Percentiles rank a stretch among this genome's conserved stretches.
Evolutionary conservation across 139 green algal species (phyloP).

Genomic region (Volvox reticuliferus): DNA sequence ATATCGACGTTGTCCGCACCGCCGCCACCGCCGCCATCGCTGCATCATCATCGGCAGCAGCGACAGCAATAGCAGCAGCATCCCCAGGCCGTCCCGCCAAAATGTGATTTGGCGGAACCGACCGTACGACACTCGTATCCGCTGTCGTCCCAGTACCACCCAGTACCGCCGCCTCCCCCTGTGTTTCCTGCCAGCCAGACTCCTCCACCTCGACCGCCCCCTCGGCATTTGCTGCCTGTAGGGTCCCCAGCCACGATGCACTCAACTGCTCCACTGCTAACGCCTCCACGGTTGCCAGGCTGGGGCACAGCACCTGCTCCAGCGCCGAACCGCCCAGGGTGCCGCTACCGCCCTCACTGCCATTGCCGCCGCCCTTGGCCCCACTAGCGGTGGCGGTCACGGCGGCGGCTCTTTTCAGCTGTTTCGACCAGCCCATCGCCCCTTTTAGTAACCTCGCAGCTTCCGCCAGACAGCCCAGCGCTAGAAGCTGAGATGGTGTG

Average conservation of each 20-base stretch:
- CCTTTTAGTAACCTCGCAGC: not conserved
- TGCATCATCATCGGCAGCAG: not conserved
- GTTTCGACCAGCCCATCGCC: not conserved
- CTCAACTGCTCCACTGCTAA: not conserved
- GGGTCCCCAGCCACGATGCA: not conserved
- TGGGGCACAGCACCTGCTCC: not conserved
- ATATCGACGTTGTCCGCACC: not conserved
- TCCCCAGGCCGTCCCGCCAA: not conserved
- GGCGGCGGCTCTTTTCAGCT: not conserved
- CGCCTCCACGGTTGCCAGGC: not conserved
- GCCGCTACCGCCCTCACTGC: not conserved
- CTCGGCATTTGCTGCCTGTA: too few species aligned
- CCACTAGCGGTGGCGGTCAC: too few species aligned
- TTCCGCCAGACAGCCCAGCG: not conserved
- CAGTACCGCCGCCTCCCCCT: too few species aligned
- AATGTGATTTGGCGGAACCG: too few species aligned
- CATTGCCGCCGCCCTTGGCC: too few species aligned
- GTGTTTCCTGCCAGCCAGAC: too few species aligned
- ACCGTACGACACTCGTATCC: too few species aligned
- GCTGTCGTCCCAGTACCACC: too few species aligned
- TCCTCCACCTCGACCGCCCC: too few species aligned
- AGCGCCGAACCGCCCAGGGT: not conserved
- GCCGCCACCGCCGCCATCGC: not conserved
- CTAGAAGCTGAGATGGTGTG: not conserved
- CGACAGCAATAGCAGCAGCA: not conserved